Conservation (phyloP, 2,329 filamentous ascomycete species). For the Neurospora crassa region DNA sequence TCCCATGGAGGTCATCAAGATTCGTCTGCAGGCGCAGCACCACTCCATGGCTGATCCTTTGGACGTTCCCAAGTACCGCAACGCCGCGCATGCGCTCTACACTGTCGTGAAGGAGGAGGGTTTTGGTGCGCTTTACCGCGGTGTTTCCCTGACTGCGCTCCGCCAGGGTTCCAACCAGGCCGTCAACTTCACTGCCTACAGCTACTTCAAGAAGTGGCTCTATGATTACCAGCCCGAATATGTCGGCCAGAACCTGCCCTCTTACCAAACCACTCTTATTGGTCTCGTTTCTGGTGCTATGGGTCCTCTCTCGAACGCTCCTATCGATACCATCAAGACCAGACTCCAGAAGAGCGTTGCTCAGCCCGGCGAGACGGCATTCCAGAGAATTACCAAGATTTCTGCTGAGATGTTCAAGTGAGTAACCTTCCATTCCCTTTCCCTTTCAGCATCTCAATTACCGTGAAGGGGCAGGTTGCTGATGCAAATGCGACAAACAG, state of each 20-base stretch:
- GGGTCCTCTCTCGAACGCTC: slow-evolving; percentile 91
- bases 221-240: slow-evolving; percentile 64
- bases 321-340: slow-evolving; percentile 99
- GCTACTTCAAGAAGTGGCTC: slow-evolving; percentile 76
- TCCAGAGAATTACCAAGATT: slow-evolving; percentile 70
- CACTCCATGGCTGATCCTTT: slow-evolving; percentile 96
- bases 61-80: slow-evolving; percentile 94
- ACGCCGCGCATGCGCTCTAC: slow-evolving; percentile 73
- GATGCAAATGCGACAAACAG: slow-evolving; percentile 30
- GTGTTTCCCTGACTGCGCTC: slow-evolving; percentile 85
- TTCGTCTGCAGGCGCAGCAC: slow-evolving; percentile 93
- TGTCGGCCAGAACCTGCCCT: slow-evolving; percentile 56
- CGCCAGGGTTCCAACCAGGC: slow-evolving; percentile 96
- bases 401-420: slow-evolving; percentile 75
- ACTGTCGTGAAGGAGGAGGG: slow-evolving; percentile 92
- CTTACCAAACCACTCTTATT: slow-evolving; percentile 84
- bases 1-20: slow-evolving; percentile 99
- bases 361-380: slow-evolving; percentile 68
- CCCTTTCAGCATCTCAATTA: neutral
- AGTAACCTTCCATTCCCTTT: slow-evolving; percentile 21
- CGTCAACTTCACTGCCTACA: slow-evolving; percentile 97
- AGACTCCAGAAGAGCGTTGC: slow-evolving; percentile 84
- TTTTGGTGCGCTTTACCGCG: slow-evolving; percentile 76
- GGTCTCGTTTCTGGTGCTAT: slow-evolving; percentile 88
- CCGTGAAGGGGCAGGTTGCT: neutral